Conservation (phyloP, 345 rosid genomes). For the Orychophragmus violaceus region DNA sequence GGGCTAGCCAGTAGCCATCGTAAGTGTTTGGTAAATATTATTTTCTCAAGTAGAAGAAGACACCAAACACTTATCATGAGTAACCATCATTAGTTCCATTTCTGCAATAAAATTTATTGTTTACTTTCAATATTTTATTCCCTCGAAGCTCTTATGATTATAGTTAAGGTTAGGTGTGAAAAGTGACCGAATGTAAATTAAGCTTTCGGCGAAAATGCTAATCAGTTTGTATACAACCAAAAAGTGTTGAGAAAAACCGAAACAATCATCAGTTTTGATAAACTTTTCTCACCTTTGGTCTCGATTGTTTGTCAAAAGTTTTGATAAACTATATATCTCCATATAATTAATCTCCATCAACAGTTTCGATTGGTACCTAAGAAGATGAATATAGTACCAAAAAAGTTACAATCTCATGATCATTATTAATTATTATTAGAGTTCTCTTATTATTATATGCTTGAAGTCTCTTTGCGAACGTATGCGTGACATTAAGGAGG, state of each 20-base stretch:
- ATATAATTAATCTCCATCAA: not conserved
- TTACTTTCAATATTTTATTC: not conserved
- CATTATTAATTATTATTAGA: too few relatives aligned
- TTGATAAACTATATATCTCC: not conserved
- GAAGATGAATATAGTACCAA: not conserved
- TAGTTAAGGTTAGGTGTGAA: conserved; percentile 22
- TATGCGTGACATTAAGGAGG: not conserved
- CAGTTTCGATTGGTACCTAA: not conserved
- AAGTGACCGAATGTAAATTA: conserved; percentile 4
- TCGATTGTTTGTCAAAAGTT: not conserved
- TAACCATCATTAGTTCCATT: conserved; percentile 20
- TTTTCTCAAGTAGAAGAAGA: not conserved
- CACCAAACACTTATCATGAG: conserved; percentile 20
- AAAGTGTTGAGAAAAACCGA: not conserved
- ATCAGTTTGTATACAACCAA: not conserved
- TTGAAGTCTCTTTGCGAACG: not conserved
- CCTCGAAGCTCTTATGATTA: conserved; percentile 6
- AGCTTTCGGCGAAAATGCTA: conserved; percentile 24
- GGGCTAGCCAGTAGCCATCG: conserved; percentile 14
- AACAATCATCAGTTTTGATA: conserved; percentile 9
- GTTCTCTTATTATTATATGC: not conserved
- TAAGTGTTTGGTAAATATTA: conserved; percentile 9
- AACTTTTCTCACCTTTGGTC: conserved; percentile 1
- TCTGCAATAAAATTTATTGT: not conserved
- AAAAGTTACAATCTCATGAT: not conserved